These are phyloP conservation scores for Logfia minima DNA, from an alignment of 129 eudicot genomes.

Conservation along the genomic window DNA sequence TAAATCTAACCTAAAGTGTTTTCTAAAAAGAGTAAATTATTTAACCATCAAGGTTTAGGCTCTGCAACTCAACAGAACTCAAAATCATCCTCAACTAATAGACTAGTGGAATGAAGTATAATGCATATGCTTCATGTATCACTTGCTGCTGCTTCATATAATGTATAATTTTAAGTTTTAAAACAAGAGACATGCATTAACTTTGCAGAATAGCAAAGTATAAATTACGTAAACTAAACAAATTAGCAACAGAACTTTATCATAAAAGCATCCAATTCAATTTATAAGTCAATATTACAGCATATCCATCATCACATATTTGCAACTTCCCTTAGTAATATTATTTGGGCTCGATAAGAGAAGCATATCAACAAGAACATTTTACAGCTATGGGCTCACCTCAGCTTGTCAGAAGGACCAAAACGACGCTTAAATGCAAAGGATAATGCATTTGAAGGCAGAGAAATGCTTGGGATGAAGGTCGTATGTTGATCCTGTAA, in stretches of 20 bases:
- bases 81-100: background rate
- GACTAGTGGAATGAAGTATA: slow-evolving; percentile 1
- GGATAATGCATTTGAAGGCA: slow-evolving; percentile 82
- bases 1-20: background rate
- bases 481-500: slow-evolving; percentile 78
- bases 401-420: slow-evolving; percentile 64
- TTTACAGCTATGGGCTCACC: slow-evolving; percentile 37
- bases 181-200: background rate
- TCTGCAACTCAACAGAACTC: background rate
- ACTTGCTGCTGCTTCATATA: background rate
- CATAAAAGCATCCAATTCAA: background rate
- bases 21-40: slow-evolving; percentile 6
- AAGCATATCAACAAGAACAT: background rate
- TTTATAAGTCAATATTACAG: background rate
- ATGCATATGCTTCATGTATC: background rate
- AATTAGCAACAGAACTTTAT: background rate
- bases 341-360: background rate
- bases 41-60: slow-evolving; percentile 3
- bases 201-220: background rate
- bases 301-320: slow-evolving; percentile 5
- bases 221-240: background rate
- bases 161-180: too few species aligned
- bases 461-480: slow-evolving; percentile 68
- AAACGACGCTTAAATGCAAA: slow-evolving; percentile 79
- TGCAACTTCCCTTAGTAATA: background rate